Evolutionary conservation across 1,139 yeast species (phyloP), one percentile per base, ranked within the genome.

Genomic region (Hansenula sp.): DNA sequence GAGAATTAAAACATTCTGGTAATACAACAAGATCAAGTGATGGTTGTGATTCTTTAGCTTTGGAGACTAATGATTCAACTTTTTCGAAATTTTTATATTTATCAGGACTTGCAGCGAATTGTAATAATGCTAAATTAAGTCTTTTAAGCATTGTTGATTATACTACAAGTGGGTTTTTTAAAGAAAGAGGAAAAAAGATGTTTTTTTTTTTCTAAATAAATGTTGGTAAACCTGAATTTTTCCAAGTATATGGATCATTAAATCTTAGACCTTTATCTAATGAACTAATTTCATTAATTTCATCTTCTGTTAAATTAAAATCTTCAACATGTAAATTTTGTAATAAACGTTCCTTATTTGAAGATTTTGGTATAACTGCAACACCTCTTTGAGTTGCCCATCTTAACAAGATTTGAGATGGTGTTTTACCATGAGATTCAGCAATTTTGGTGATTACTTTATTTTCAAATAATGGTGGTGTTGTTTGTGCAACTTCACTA

Each of bases 1-100:
- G 97, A 1, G 97, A 85, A 62, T 90, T 90, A 75, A 90, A 92
- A 65, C 97, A 90, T 65, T 92, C 97, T 6, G 72, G 72, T 7
- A 68, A 51, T 3, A 66, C 68, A 6, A 67, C 59, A 44, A 81
- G 33, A 49, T 82, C 84, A 16, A 82, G 69, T 30, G 69, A 66
- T 27, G 52, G 51, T 3, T 48, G 43, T 21, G 39, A 32, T 14
- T 33, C 16, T 5, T 69, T 61, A 3, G 88, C 87, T 37, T 73
- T 73, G 21, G 66, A 62, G 27, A 80, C 73, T 47, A 64, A 73
- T 22, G 61, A 59, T 36, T 68, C 62, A 9, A 76, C 85, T 47
- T 72, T 73, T n/a, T 13, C n/a, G 27, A 39, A 42, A 24, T 44
- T 44, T 4, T 22, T 6, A 2, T 21, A 19, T n/a, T 33, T 33